Percentiles rank a stretch among this genome's conserved stretches.
These are phyloP conservation scores for Ganoderma resinaceum DNA, from an alignment of 1,284 basidiomycete species.

Conservation along the genomic window DNA sequence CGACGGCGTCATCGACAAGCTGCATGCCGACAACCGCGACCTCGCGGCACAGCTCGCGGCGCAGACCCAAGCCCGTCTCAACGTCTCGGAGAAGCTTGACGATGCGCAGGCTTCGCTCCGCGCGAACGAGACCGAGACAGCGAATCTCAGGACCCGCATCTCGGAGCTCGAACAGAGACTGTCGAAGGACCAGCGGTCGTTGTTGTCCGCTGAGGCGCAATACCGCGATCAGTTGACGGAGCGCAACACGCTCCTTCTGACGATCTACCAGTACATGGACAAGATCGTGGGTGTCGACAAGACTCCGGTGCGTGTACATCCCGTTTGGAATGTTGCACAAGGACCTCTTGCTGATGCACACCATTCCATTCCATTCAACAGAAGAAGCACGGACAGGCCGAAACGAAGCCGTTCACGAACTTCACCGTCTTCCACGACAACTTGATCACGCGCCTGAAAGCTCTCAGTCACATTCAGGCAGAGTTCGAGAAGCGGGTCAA, in stretches of 20 bases:
- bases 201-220: constrained; percentile 77
- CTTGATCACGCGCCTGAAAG: constrained; percentile 86
- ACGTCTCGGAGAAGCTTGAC: constrained; percentile 90
- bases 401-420: constrained; percentile 92
- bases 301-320: constrained; percentile 66
- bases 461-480: constrained; percentile 82
- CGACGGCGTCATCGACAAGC: constrained; percentile 72
- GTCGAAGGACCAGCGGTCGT: constrained; percentile 82
- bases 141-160: constrained; percentile 62
- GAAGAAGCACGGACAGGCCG: constrained; percentile 77
- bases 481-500: constrained; percentile 90
- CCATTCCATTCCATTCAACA: constrained; percentile 34
- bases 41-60: constrained; percentile 78
- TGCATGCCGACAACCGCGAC: constrained; percentile 83
- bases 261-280: constrained; percentile 95
- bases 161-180: constrained; percentile 84
- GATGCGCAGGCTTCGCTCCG: constrained; percentile 63
- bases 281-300: constrained; percentile 91
- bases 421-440: constrained; percentile 96
- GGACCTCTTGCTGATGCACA: not conserved
- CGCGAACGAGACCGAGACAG: constrained; percentile 71
- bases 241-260: constrained; percentile 89
- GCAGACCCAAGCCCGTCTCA: constrained; percentile 85
- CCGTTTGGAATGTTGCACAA: constrained; percentile 5
- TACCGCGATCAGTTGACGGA: constrained; percentile 92